Percentiles rank a stretch among this genome's conserved stretches.
These are phyloP conservation scores for Aspergillus nanangensis DNA, from an alignment of 495 filamentous ascomycete genomes.

Conservation along the genomic window DNA sequence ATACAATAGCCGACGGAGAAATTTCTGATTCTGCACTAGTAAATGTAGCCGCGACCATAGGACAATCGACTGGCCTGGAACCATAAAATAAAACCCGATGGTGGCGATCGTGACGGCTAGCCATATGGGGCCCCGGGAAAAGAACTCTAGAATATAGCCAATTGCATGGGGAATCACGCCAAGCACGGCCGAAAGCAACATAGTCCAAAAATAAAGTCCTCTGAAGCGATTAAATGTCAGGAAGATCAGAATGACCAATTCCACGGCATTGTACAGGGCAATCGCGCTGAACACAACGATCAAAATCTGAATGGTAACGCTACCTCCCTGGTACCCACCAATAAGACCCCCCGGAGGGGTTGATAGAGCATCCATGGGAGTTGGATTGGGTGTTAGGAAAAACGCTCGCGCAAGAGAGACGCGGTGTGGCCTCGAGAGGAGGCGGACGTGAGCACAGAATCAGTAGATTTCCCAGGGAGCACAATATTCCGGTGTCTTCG, in stretches of 20 bases:
- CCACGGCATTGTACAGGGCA: conserved; percentile 48
- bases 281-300: conserved; percentile 46
- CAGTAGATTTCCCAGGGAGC: too few relatives aligned
- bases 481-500: too few relatives aligned
- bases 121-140: conserved; percentile 35
- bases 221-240: conserved; percentile 43
- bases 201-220: conserved; percentile 47
- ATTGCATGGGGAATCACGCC: conserved; percentile 49
- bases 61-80: conserved; percentile 62
- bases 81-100: conserved; percentile 58
- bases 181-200: conserved; percentile 28
- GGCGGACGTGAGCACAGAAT: too few relatives aligned
- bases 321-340: conserved; percentile 26
- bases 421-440: too few relatives aligned
- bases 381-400: not conserved
- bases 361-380: conserved; percentile 11
- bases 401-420: too few relatives aligned
- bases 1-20: conserved; percentile 46
- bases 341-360: conserved; percentile 30
- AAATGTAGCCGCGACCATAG: conserved; percentile 64
- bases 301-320: conserved; percentile 29
- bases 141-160: conserved; percentile 53
- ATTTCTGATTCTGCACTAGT: conserved; percentile 41
- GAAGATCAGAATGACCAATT: conserved; percentile 44
- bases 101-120: conserved; percentile 35